A percentile compares a stretch with the other conserved stretches of the same genome.
Evolutionary conservation across 768 basidiomycete genomes (phyloP).

Genomic region (Mycena sanguinolenta): DNA sequence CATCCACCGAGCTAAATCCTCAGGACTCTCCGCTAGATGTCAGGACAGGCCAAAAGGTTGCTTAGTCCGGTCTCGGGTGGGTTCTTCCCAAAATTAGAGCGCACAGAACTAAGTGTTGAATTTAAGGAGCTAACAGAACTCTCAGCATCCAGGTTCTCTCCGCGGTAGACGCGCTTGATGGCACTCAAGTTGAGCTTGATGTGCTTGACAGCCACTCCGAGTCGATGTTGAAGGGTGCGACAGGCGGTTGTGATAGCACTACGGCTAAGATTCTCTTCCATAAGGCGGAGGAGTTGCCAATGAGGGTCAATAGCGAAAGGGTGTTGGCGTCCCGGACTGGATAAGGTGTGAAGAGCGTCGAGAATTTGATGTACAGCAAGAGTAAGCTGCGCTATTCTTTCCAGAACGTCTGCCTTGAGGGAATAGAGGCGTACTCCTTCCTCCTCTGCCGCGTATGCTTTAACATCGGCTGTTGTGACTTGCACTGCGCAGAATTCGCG

Average conservation of each 20-base stretch:
- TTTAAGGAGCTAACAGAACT: slow-evolving; percentile 2
- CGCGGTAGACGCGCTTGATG: not conserved
- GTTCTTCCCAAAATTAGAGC: not conserved
- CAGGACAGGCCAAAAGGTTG: slow-evolving; percentile 4
- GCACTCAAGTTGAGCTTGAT: not conserved
- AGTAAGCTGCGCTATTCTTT: not conserved
- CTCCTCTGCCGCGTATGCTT: no score
- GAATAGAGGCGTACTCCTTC: not conserved
- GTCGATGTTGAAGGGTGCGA: no score
- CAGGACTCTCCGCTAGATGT: no score
- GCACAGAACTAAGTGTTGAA: slow-evolving; percentile 9
- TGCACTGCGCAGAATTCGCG: not conserved
- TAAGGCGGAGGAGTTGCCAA: slow-evolving; percentile 6
- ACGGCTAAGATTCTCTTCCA: slow-evolving; percentile 9
- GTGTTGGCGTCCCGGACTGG: accelerated
- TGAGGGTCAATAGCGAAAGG: not conserved
- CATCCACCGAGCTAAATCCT: no score
- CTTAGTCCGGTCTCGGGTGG: not conserved
- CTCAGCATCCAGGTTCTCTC: not conserved
- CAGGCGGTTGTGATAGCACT: not conserved
- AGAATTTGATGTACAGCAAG: slow-evolving; percentile 11
- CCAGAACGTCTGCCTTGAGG: not conserved
- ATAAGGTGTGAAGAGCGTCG: not conserved
- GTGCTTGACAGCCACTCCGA: not conserved
- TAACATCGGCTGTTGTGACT: no score